Evolutionary conservation across 2,329 filamentous ascomycete genomes (phyloP), one percentile per base, ranked within the genome.

Genomic region (Neofusicoccum parvum): DNA sequence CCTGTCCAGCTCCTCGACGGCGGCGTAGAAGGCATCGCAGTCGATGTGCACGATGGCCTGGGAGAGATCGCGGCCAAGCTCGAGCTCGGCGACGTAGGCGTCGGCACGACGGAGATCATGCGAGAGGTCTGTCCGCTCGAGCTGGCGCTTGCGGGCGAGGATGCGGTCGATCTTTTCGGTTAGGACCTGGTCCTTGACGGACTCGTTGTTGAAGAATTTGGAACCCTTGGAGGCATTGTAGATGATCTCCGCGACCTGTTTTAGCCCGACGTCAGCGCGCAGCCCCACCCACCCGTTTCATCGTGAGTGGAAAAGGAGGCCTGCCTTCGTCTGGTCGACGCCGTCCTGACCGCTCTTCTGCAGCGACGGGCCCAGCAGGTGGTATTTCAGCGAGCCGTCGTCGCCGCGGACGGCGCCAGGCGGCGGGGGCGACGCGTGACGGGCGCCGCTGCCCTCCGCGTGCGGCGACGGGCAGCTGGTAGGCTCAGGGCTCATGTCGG

Each of bases 11-110:
- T 85, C 92, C 76, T 98, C 95, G 0, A 98, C 95, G 0, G 95
- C 92, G 0, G 95, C 95, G 73, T 95, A 99, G 78, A 99, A 99
- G 15, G 95, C 95, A 81, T 99, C 95, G 78, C 95, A 98, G 76
- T 99, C 95, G 54, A 98, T 86, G 75, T 99, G 95, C 0, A 98
- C 90, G 27, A 98, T 87, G 65, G 87, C 83, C 75, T 98, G 95
- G 0, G 89, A 90, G 41, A 99, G 81, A 73, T 98, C 94, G 53
- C 95, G 86, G 1, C 85, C 84, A 7, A 88, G 75, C 73, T 99
- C 95, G 20, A 97, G 85, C 71, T 94, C 88, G 0, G 88, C 83
- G 62, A 98, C 89, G 67, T 92, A 88, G 67, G 92, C 88, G 75
- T 98, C 94, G 20, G 92, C 93, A 66, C 87, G 87, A 50, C 91